Evolutionary conservation across 768 basidiomycete species (phyloP).

Genomic region (Macrolepiota fuliginosa): DNA sequence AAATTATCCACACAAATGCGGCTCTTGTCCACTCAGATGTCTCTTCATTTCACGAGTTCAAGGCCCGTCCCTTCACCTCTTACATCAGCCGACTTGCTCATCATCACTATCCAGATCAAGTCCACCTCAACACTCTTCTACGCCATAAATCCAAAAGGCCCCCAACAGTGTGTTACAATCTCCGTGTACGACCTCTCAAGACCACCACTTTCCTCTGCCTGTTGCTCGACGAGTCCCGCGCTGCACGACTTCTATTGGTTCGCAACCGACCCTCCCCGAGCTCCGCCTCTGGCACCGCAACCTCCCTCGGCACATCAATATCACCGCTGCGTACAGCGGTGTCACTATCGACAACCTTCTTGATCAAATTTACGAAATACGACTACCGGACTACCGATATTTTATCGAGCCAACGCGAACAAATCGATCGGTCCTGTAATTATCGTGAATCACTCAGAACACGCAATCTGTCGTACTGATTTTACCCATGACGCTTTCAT

Average conservation of each 20-base stretch:
- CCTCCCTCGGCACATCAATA: slow-evolving; percentile 15
- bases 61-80: background rate
- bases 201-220: background rate
- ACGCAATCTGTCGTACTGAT: background rate
- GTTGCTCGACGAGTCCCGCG: background rate
- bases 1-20: background rate
- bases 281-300: slow-evolving; percentile 14
- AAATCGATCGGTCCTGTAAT: background rate
- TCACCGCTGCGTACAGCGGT: slow-evolving; percentile 8
- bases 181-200: background rate
- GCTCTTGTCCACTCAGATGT: background rate
- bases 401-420: background rate
- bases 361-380: background rate
- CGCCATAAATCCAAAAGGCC: background rate
- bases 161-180: background rate
- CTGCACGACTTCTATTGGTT: slow-evolving; percentile 8
- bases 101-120: background rate
- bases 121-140: background rate
- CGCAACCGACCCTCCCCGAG: slow-evolving; percentile 8
- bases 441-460: background rate
- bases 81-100: too few relatives aligned
- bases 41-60: background rate
- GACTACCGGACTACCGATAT: slow-evolving; percentile 14
- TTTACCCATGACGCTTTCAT: background rate
- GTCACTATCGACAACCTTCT: slow-evolving; percentile 15